Conservation (phyloP, 441 rosid species). For the Erodium moschatum region DNA sequence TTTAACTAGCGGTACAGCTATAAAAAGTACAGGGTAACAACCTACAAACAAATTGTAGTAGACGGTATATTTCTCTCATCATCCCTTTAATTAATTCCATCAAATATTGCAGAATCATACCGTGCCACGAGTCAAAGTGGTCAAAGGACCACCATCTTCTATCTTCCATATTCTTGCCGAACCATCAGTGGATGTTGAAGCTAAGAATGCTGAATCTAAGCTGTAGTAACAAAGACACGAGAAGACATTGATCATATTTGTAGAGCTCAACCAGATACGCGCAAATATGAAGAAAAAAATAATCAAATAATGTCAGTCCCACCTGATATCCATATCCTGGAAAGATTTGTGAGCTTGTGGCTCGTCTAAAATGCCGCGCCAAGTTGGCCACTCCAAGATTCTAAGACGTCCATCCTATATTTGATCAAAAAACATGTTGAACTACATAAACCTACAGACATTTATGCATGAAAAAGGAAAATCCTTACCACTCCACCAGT, state of each 20-base stretch:
- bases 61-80: no score
- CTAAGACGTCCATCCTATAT: conserved; percentile 79
- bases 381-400: conserved; percentile 83
- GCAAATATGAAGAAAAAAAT: background rate
- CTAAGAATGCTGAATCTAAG: conserved; percentile 86
- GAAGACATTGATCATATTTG: background rate
- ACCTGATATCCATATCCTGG: conserved; percentile 90
- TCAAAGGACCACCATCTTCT: conserved; percentile 66
- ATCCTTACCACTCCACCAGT: conserved; percentile 75
- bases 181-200: conserved; percentile 83
- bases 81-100: no score
- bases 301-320: conserved; percentile 14
- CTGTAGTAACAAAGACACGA: conserved; percentile 33
- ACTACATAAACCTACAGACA: background rate
- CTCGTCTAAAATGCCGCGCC: conserved; percentile 58
- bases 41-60: no score
- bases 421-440: conserved; percentile 16
- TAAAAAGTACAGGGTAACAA: no score
- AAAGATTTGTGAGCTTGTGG: conserved; percentile 76
- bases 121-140: conserved; percentile 59
- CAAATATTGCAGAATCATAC: conserved; percentile 32
- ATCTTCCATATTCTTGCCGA: conserved; percentile 95
- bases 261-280: background rate
- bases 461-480: conserved; percentile 7
- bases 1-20: no score